A percentile compares a stretch with the other conserved stretches of the same genome.
These are phyloP conservation scores for Domatiomyces catenatus DNA, from an alignment of 2,329 filamentous ascomycete genomes.

Conservation along the genomic window DNA sequence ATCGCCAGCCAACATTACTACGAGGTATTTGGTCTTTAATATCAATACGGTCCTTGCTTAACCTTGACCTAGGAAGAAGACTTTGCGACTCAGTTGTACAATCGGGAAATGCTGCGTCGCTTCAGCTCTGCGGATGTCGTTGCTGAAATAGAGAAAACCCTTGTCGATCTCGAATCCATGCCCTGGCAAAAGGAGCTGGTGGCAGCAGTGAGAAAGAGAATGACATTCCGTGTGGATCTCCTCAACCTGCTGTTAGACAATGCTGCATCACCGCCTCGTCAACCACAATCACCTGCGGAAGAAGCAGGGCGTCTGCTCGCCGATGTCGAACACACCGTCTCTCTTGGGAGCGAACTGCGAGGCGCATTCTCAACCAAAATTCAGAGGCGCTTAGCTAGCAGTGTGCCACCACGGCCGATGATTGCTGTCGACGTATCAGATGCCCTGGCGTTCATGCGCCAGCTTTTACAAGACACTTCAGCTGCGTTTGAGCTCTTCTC, in stretches of 20 bases:
- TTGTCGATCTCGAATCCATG: conserved; percentile 10
- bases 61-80: conserved; percentile 61
- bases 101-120: conserved; percentile 56
- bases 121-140: conserved; percentile 45
- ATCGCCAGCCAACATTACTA: conserved; percentile 79
- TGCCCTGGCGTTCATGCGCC: conserved; percentile 53
- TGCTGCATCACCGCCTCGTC: not conserved
- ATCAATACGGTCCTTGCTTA: conserved; percentile 7
- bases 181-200: not conserved
- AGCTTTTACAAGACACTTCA: conserved; percentile 55
- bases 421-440: conserved; percentile 56
- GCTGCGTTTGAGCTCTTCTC: conserved; percentile 51
- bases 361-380: conserved; percentile 82
- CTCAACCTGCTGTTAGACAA: conserved; percentile 17
- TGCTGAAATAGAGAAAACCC: conserved; percentile 17
- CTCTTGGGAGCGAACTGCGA: conserved; percentile 49
- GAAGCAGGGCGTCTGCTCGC: conserved; percentile 27
- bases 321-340: conserved; percentile 43
- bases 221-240: conserved; percentile 11
- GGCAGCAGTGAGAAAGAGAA: not conserved
- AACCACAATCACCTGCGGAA: not conserved
- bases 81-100: conserved; percentile 84
- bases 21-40: conserved; percentile 43
- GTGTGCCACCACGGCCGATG: conserved; percentile 81
- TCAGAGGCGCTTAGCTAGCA: conserved; percentile 81